Evolutionary conservation across 73 alveolate species (phyloP).

Genomic region (Effrenium voratum): DNA sequence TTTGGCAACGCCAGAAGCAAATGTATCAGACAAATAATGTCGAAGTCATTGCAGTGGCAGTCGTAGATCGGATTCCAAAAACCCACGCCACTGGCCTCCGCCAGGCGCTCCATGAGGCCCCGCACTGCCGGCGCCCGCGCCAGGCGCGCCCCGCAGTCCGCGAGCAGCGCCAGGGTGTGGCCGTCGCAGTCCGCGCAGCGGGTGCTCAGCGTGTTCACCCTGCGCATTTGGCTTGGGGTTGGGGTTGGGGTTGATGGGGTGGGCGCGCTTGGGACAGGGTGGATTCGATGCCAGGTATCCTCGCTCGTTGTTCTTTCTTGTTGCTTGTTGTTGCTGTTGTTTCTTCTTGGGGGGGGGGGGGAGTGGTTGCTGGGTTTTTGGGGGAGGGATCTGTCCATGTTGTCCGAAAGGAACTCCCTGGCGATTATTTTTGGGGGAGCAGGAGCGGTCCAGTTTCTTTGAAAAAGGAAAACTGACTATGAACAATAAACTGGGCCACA

Average conservation of each 20-base stretch:
- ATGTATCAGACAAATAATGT: neutral
- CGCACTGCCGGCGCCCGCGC: neutral
- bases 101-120: neutral
- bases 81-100: neutral
- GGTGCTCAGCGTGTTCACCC: slow-evolving; percentile 20
- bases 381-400: too few relatives aligned
- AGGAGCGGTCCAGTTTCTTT: too few relatives aligned
- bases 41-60: neutral
- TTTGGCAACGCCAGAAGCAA: neutral
- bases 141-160: slow-evolving; percentile 2
- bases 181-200: slow-evolving; percentile 18
- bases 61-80: neutral
- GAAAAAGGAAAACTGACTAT: too few relatives aligned
- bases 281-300: neutral
- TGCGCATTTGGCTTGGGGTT: too few relatives aligned
- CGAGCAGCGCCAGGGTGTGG: slow-evolving; percentile 4
- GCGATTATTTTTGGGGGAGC: too few relatives aligned
- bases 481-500: too few relatives aligned
- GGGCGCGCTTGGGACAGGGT: neutral
- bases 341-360: neutral
- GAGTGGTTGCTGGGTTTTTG: neutral
- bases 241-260: too few relatives aligned
- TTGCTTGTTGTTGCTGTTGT: neutral
- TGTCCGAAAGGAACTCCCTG: too few relatives aligned
- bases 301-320: neutral